A percentile compares a stretch with the other conserved stretches of the same genome.
These are phyloP conservation scores for Saussurea involucrata DNA, from an alignment of 129 eudicot species.

Conservation along the genomic window DNA sequence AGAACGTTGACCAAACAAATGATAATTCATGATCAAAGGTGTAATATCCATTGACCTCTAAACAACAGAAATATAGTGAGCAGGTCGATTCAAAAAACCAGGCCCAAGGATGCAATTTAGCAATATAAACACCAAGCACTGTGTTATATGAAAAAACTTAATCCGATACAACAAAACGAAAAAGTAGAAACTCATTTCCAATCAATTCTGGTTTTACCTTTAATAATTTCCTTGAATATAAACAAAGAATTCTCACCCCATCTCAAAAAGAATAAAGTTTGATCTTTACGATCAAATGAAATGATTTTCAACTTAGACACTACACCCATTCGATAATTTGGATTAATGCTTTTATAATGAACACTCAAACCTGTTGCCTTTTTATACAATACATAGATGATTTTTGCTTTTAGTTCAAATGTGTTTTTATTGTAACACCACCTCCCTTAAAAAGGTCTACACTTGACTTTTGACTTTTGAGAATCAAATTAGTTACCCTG, in stretches of 20 bases:
- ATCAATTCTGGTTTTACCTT: no score
- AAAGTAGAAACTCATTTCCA: background rate
- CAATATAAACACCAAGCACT: background rate
- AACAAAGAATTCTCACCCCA: no score
- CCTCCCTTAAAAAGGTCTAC: no score
- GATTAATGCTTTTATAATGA: background rate
- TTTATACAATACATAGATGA: no score
- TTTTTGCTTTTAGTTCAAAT: no score
- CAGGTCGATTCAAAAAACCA: no score
- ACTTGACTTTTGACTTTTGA: no score
- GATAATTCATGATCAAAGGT: background rate
- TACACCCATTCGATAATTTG: background rate
- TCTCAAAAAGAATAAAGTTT: background rate
- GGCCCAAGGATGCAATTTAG: background rate
- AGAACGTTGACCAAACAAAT: background rate
- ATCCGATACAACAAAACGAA: background rate
- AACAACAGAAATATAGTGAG: background rate
- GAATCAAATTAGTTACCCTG: no score
- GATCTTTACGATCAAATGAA: background rate
- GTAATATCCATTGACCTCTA: background rate
- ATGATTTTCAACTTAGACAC: background rate
- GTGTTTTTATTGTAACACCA: no score
- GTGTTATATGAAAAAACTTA: background rate
- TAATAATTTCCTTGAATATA: no score
- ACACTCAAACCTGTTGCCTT: background rate